Conservation (phyloP, 768 basidiomycete genomes). For the Suillus americanus region DNA sequence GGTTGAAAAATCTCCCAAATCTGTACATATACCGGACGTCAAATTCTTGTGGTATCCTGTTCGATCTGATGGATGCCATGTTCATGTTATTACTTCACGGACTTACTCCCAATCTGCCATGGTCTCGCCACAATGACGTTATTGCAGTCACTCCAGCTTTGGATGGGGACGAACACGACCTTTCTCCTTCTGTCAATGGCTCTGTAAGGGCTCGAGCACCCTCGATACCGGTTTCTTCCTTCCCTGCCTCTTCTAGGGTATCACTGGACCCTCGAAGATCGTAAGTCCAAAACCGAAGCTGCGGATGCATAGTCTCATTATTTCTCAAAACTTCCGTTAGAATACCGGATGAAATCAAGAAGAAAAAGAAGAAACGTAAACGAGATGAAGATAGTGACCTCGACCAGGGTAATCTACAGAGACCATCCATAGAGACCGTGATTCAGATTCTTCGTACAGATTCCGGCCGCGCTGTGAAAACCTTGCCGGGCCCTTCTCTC, state of each 20-base stretch:
- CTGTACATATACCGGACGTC: constrained; percentile 1
- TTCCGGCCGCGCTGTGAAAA: constrained; percentile 53
- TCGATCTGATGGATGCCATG: background rate
- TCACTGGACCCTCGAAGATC: constrained; percentile 65
- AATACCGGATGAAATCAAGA: constrained; percentile 56
- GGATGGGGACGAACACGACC: constrained; percentile 50
- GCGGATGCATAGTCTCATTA: constrained; percentile 17
- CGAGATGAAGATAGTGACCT: constrained; percentile 73
- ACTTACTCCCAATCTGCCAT: constrained; percentile 3
- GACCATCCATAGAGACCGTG: constrained; percentile 9
- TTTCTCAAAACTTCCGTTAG: constrained; percentile 14
- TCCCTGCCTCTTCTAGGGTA: constrained; percentile 50
- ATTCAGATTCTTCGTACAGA: constrained; percentile 35
- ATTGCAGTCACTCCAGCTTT: constrained; percentile 46
- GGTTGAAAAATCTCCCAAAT: constrained; percentile 13
- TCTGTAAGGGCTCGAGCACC: constrained; percentile 48
- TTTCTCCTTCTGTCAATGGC: constrained; percentile 27
- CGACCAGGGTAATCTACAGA: constrained; percentile 45
- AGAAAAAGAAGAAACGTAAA: constrained; percentile 87
- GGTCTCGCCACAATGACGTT: constrained; percentile 11
- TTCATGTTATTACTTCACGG: constrained; percentile 1
- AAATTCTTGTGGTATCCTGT: background rate
- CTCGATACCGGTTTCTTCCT: constrained; percentile 44
- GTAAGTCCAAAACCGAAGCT: constrained; percentile 36
- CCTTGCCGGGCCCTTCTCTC: constrained; percentile 49